Base-by-base conservation (phyloP, 306 rosid species). In the Pyrus communis region DNA sequence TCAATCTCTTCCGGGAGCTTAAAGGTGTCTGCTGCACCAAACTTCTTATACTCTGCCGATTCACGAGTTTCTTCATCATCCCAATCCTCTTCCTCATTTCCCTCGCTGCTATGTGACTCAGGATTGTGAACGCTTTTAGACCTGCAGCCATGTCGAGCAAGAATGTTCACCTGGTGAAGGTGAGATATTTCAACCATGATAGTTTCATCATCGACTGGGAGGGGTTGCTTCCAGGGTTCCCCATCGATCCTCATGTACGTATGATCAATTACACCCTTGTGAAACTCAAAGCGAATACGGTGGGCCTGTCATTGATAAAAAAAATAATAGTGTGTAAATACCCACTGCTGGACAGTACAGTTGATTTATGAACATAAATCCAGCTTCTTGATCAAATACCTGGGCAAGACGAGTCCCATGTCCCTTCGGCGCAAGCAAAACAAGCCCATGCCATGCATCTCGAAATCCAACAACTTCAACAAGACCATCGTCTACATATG, bases 361-460 rank as follows among this genome's bases (percentile, higher is more conserved):
- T 7, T 60, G 5, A 4, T 49, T 61, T 64, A 31, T 30, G 42
- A 17, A 31, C 42, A 9, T 31, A 30, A 18, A 30, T 15, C 17
- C 22, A 1, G 3, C 43, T 64, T 64, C 43, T 64, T 64, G 69
- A 64, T 64, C 43, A 64, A 64, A 10, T 73, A 92, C 98, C 97
- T 95, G 99, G 49, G 97, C 97, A 85, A 95, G 99, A 78, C 97
- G 99, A 80, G 96, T 91, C 69, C 99, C 99, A 76, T 95, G 99
- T 54, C 99, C 97, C 0, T 91, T 92, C n/a, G 98, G 98, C 77
- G 97, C 87, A 45, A 84, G 85, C 91, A 90, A 78, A 75, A 89
- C 90, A 74, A 95, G 97, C 59, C 99, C 99, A 73, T 95, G 99
- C 99, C 99, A 95, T 15, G 97, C 99, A 88, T 91, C 79, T 87